These are phyloP conservation scores for Ceriops tagal DNA, from an alignment of 345 rosid genomes.

Conservation along the genomic window DNA sequence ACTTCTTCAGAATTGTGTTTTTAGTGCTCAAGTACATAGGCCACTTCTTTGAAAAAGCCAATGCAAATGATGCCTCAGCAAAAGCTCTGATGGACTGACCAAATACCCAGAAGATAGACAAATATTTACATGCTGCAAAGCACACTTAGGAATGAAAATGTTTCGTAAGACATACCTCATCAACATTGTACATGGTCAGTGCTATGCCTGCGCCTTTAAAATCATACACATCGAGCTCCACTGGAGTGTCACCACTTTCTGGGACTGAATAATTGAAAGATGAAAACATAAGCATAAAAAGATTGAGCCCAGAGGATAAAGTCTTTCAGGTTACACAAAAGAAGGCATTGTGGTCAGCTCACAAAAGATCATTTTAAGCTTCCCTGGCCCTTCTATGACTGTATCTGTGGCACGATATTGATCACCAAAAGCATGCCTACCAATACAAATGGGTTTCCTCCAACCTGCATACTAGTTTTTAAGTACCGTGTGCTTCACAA, in stretches of 20 bases:
- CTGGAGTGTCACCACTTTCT: constrained; percentile 53
- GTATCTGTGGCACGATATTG: constrained; percentile 91
- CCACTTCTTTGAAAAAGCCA: constrained; percentile 86
- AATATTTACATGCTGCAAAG: constrained; percentile 10
- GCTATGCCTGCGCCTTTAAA: constrained; percentile 94
- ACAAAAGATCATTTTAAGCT: constrained; percentile 92
- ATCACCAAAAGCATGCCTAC: constrained; percentile 99
- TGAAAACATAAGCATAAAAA: constrained; percentile 12
- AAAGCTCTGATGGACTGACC: constrained; percentile 80
- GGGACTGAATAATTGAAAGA: constrained; percentile 49
- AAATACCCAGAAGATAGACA: constrained; percentile 17
- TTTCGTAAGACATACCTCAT: constrained; percentile 54
- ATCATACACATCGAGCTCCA: constrained; percentile 74
- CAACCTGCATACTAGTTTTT: constrained; percentile 54
- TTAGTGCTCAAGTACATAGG: constrained; percentile 96
- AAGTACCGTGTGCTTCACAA: constrained; percentile 7
- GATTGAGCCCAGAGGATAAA: neutral
- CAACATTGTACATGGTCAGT: constrained; percentile 95
- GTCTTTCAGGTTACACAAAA: constrained; percentile 9
- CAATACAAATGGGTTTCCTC: constrained; percentile 95
- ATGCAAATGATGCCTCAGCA: constrained; percentile 91
- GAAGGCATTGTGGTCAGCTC: constrained; percentile 32
- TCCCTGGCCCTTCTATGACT: constrained; percentile 78
- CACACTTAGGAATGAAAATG: constrained; percentile 6
- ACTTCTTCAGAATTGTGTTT: constrained; percentile 94